Base-by-base conservation (phyloP, 192 early-diverging fungal genomes). In the Chytriomyces confervae region DNA sequence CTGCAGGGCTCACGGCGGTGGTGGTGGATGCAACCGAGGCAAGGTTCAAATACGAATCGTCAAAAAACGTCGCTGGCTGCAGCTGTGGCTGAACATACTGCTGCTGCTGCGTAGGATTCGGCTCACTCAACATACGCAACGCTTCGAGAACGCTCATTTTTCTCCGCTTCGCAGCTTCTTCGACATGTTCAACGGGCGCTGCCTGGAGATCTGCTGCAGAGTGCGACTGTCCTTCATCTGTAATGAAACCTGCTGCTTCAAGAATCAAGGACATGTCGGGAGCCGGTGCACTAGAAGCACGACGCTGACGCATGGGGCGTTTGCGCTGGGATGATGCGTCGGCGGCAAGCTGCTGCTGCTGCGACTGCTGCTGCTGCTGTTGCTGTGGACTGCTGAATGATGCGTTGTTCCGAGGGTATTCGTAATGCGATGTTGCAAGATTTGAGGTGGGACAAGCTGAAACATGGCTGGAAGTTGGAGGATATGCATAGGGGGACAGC, bases 321-420 rank as follows among this genome's bases (percentile, higher is more conserved):
- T 57, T 57, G 16, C 13, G 13, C 16, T n/a, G 53, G 3, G 53
- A 20, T 13, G 13, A 20, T n/a, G 53, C 16, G 13, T 57, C 16
- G 20, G 5, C 5, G 1, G 16, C 53, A n/a, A 20, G 20, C 53
- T 57, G 53, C 51, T 57, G 51, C 1, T 57, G 51, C 53, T 57
- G 53, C 13, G 53, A 20, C 20, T 57, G 53, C 1, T n/a, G 13
- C 20, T 57, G 53, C 53, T 57, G 53, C 53, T 57, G 20, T 20
- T 57, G 53, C 53, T 57, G 20, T 20, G 53, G 53, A 57, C 53
- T 57, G 53, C 53, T 57, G 53, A 57, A 20, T 57, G 53, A n/a
- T n/a, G 20, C 53, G 36, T 36, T 36, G 36, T 36, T 36, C 36
- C 36, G 36, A 36, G 36, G 36, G 36, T 36, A 36, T 36, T 36